Conservation (phyloP, 805 yeast species). For the Monosporozyma yasuniensis region DNA sequence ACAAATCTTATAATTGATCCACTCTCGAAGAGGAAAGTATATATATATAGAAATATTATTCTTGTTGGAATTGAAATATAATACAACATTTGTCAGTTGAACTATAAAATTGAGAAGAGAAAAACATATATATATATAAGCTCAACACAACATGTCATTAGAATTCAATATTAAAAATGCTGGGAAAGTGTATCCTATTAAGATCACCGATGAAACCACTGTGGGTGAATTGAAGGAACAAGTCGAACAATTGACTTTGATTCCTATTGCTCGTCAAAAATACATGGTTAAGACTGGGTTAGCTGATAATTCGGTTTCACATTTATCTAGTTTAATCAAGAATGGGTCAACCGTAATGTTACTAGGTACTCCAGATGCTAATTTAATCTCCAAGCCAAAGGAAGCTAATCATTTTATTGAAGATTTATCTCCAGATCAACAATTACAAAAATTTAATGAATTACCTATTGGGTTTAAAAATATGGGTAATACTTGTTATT, state of each 20-base stretch:
- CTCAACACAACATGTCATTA: background rate
- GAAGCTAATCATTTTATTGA: slow-evolving; percentile 54
- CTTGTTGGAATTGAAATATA: background rate
- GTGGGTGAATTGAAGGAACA: slow-evolving; percentile 56
- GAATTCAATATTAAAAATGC: slow-evolving; percentile 48
- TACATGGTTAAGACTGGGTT: slow-evolving; percentile 83
- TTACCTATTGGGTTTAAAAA: slow-evolving; percentile 88
- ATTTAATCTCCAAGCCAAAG: slow-evolving; percentile 43
- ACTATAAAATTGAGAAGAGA: background rate
- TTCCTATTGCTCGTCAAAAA: slow-evolving; percentile 87
- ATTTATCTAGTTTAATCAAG: slow-evolving; percentile 42
- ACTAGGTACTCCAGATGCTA: slow-evolving; percentile 79
- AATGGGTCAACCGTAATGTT: slow-evolving; percentile 71
- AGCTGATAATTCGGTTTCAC: slow-evolving; percentile 50
- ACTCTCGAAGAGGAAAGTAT: too few relatives aligned
- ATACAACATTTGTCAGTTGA: background rate
- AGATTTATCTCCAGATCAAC: slow-evolving; percentile 44
- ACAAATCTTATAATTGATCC: too few relatives aligned
- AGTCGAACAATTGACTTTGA: slow-evolving; percentile 63
- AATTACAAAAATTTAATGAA: slow-evolving; percentile 31
- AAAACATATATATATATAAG: too few relatives aligned
- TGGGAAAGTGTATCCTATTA: slow-evolving; percentile 54
- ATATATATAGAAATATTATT: background rate
- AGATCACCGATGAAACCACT: slow-evolving; percentile 21
- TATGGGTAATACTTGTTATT: slow-evolving; percentile 91